Evolutionary conservation across 768 basidiomycete genomes (phyloP), one percentile per base, ranked within the genome.

Genomic region (Hebeloma cylindrosporum): DNA sequence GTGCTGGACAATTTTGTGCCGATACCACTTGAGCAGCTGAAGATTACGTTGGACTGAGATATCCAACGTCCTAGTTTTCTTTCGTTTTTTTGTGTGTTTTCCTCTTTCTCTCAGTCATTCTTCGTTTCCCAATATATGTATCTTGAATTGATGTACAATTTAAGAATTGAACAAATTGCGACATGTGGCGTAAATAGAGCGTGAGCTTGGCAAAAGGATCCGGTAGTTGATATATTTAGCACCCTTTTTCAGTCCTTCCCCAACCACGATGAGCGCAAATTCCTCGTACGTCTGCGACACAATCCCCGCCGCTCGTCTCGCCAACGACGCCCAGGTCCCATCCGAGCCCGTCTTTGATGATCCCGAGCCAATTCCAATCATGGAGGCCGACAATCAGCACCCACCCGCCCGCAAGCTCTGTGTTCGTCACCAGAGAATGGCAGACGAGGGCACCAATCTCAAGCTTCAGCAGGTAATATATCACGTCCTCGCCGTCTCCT

Each of bases 11-110:
- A 80, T 54, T 98, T 97, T 74, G 87, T 86, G 67, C 96, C 96
- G 67, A 95, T 97, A 86, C 93, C 95, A 67, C 74, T 93, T 67
- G 94, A 98, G 65, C 85, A 96, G 69, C 71, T 97, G 72, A 84
- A 85, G 75, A 92, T 97, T 70, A 83, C 86, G 67, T 79, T 97
- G 71, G 93, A 97, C 69, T 93, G 76, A 86, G 28, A 17, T 40
- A 32, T 27, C 35, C 25, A n/a, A 32, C 30, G 17, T 31, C 7
- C n/a, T 18, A 65, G 34, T 14, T 49, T 39, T 44, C 20, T 26
- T 31, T 11, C 34, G 40, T 29, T 40, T 21, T 42, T 33, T 54
- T 45, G 48, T 52, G 56, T 51, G 53, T 45, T 40, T 43, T n/a
- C 30, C 47, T 53, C 45, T 48, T 42, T 48, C 39, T 46, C 45